These are phyloP conservation scores for Rhizopus sp. DNA, from an alignment of 371 early-diverging fungal genomes.

Conservation along the genomic window DNA sequence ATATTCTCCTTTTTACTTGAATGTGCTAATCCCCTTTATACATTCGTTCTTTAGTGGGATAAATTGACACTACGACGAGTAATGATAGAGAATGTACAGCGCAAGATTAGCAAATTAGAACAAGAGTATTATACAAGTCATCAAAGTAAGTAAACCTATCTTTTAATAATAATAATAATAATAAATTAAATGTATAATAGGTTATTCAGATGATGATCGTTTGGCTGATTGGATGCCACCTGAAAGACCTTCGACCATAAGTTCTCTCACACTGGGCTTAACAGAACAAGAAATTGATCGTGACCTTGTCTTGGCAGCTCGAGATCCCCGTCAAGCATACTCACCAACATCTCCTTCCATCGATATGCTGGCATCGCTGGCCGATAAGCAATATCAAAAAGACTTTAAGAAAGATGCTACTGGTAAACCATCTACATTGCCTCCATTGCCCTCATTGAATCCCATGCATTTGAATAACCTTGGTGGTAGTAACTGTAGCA, in stretches of 20 bases:
- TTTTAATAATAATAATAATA: not conserved
- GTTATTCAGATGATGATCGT: constrained; percentile 40
- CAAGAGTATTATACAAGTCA: constrained; percentile 37
- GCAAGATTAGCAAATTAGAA: constrained; percentile 30
- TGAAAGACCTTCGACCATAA: constrained; percentile 35
- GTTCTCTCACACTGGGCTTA: constrained; percentile 42
- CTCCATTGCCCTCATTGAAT: constrained; percentile 10
- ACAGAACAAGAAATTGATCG: constrained; percentile 29
- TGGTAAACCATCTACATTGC: constrained; percentile 23
- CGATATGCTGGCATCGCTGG: constrained; percentile 42
- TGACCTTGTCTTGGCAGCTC: constrained; percentile 31
- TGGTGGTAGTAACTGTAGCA: not conserved
- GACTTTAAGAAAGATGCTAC: constrained; percentile 15
- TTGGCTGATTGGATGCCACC: constrained; percentile 38
- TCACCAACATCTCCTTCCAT: constrained; percentile 26
- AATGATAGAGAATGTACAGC: constrained; percentile 36
- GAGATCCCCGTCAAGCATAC: constrained; percentile 15
- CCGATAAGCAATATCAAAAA: constrained; percentile 31
- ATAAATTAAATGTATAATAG: constrained; percentile 17
- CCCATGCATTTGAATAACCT: not conserved
- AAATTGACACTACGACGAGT: constrained; percentile 32
- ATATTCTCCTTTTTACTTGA: not conserved
- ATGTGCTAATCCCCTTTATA: not conserved
- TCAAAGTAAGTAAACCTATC: constrained; percentile 22
- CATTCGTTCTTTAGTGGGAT: constrained; percentile 27